These are phyloP conservation scores for Myxozyma mucilagina DNA, from an alignment of 805 yeast species.

Conservation along the genomic window DNA sequence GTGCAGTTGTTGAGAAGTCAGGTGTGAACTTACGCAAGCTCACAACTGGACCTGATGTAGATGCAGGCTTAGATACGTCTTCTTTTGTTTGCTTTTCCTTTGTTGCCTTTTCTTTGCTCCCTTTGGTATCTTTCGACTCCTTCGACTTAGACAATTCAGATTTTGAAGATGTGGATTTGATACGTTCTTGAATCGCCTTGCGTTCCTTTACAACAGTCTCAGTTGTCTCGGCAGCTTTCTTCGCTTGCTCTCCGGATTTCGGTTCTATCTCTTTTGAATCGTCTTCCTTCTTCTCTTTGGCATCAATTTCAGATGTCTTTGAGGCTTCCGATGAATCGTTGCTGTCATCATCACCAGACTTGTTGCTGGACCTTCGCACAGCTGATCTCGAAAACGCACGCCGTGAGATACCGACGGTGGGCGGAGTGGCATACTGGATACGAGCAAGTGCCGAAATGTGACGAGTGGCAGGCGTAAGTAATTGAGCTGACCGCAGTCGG, in stretches of 20 bases:
- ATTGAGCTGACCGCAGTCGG: conserved; percentile 5
- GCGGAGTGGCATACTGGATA: not conserved
- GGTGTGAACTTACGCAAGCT: conserved; percentile 16
- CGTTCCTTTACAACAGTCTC: conserved; percentile 4
- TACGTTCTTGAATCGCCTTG: conserved; percentile 3
- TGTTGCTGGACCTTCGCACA: not conserved
- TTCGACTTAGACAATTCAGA: not conserved
- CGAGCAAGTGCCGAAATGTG: conserved; percentile 6
- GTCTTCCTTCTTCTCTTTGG: not conserved
- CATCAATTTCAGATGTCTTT: not conserved
- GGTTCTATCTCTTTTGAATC: not conserved
- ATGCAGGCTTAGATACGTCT: conserved; percentile 1
- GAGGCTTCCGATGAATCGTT: not conserved
- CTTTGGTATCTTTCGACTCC: conserved; percentile 1
- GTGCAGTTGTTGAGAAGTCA: conserved; percentile 26
- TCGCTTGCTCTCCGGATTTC: not conserved
- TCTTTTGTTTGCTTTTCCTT: conserved; percentile 1
- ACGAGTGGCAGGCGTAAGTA: conserved; percentile 11
- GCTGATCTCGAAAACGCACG: conserved; percentile 21
- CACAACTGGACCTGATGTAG: conserved; percentile 5
- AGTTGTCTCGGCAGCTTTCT: conserved; percentile 6
- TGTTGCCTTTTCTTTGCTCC: conserved; percentile 4
- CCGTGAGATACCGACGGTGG: conserved; percentile 7
- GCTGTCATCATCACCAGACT: conserved; percentile 15
- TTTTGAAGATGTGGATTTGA: not conserved